Base-by-base conservation (phyloP, 306 rosid species). In the Parietaria judaica region DNA sequence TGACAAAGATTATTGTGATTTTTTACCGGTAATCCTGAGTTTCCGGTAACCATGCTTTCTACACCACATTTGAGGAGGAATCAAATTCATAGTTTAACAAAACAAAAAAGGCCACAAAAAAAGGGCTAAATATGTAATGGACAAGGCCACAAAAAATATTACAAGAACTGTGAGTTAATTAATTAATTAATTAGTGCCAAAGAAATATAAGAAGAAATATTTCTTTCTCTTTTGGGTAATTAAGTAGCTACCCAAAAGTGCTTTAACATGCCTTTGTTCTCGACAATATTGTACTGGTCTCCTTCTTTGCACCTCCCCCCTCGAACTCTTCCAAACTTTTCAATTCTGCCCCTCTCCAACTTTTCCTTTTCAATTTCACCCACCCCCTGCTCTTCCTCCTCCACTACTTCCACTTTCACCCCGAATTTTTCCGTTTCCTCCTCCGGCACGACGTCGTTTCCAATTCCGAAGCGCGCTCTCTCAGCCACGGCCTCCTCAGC, bases 201-300 rank as follows among this genome's bases (percentile, higher is more conserved):
- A 60, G 58, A 60, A 61, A 59, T 62, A 6, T 4, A 48, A 58
- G 15, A 54, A 70, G 63, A 59, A 66, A 65, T 31, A 63, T 74
- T 44, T 59, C 53, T 49, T 5, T 5, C 15, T 49, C 14, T n/a
- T 9, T 49, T 10, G 13, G 13, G 5, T 49, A 11, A 72, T 54
- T 82, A 83, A 61, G 86, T 67, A 58, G 77, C 81, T 70, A 90
- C 90, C 82, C 78, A 82, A 51, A 66, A 65, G 11, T 76, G 58
- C 43, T 77, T 78, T 45, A 83, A 70, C 58, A 74, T 58, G 50
- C 45, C 61, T 15, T 36, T 67, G 8, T 62, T 70, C 63, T 76
- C 75, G 66, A 80, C 88, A 46, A 54, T 70, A 34, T 56, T 34
- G 13, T 56, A 16, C 4, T 11, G 16, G 4, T 86, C 79, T 15